phyloP scores from a whole-genome alignment of 192 early-diverging fungal genomes.

The Bifiguratus adelaidae region DNA sequence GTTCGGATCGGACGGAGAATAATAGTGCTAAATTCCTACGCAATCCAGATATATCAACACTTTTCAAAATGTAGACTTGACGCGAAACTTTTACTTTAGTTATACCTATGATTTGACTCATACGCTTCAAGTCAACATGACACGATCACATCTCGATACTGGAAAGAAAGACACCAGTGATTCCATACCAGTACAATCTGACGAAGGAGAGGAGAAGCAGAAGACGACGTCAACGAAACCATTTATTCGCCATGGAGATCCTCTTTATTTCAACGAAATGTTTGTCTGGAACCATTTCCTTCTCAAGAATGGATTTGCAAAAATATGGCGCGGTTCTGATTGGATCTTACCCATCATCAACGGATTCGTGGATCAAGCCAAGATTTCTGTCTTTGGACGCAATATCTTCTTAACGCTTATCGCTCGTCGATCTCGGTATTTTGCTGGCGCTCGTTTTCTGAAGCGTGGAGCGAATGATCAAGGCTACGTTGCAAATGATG shows the following conservation, averaged over 20 bases:
- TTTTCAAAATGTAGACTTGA: conserved; percentile 88
- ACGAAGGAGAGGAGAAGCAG: conserved; percentile 1
- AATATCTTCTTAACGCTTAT: conserved; percentile 89
- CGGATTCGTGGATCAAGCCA: conserved; percentile 97
- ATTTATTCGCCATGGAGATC: too few relatives aligned
- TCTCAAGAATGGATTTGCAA: conserved; percentile 50
- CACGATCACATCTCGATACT: conserved; percentile 17
- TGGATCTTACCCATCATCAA: conserved; percentile 83
- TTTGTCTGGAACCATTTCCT: conserved; percentile 94
- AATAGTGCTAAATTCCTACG: not conserved
- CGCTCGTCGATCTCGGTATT: conserved; percentile 86
- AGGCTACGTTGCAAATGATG: conserved; percentile 97
- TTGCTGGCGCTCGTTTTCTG: conserved; percentile 92
- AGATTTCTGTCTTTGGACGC: conserved; percentile 84
- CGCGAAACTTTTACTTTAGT: conserved; percentile 95
- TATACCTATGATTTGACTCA: conserved; percentile 95
- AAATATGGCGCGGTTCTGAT: conserved; percentile 49
- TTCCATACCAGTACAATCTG: conserved; percentile 2
- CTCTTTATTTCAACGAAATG: conserved; percentile 83
- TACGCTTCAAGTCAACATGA: conserved; percentile 83
- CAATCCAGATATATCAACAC: conserved; percentile 60
- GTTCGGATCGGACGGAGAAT: too few relatives aligned
- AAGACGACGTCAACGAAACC: not conserved
- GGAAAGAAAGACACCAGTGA: not conserved
- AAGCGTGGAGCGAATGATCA: conserved; percentile 92